Percentiles rank a stretch among this genome's conserved stretches.
Evolutionary conservation across 768 basidiomycete species (phyloP).

Genomic region (Fomitopsis pulvina): DNA sequence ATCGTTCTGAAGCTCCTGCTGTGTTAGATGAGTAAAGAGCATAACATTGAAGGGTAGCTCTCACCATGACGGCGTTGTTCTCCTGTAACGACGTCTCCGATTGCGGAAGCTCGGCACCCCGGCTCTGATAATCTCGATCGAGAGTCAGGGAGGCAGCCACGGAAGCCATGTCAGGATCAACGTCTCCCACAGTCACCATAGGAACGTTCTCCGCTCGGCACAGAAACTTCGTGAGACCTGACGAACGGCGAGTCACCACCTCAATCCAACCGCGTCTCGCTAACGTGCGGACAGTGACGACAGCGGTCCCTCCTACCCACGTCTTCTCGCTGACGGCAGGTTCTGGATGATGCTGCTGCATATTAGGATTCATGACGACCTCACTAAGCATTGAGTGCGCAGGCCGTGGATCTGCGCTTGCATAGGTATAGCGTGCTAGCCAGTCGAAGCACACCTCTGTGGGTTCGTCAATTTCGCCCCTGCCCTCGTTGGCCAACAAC

Average conservation of each 20-base stretch:
- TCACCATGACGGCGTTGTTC: background rate
- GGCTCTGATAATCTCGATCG: slow-evolving; percentile 38
- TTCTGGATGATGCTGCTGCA: slow-evolving; percentile 27
- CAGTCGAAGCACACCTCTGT: slow-evolving; percentile 98
- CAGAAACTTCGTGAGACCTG: slow-evolving; percentile 80
- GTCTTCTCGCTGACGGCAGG: slow-evolving; percentile 52
- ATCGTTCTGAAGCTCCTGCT: background rate
- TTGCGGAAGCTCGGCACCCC: background rate
- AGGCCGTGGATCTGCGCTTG: slow-evolving; percentile 88
- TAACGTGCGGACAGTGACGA: slow-evolving; percentile 76
- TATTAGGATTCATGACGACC: slow-evolving; percentile 59
- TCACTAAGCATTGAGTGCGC: slow-evolving; percentile 73
- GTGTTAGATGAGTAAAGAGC: background rate
- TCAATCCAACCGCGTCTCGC: slow-evolving; percentile 82
- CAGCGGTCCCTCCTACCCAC: slow-evolving; percentile 81
- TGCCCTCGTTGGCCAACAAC: slow-evolving; percentile 76
- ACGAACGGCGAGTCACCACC: slow-evolving; percentile 77
- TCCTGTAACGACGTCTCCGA: background rate
- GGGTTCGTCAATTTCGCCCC: slow-evolving; percentile 70
- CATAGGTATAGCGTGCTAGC: slow-evolving; percentile 92
- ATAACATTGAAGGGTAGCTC: background rate
- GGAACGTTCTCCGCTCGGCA: slow-evolving; percentile 88
- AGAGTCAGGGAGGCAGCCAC: slow-evolving; percentile 68
- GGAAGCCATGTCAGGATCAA: slow-evolving; percentile 70
- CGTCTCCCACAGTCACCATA: slow-evolving; percentile 76